These are phyloP conservation scores for Claviceps monticola DNA, from an alignment of 2,329 filamentous ascomycete genomes.

Conservation along the genomic window DNA sequence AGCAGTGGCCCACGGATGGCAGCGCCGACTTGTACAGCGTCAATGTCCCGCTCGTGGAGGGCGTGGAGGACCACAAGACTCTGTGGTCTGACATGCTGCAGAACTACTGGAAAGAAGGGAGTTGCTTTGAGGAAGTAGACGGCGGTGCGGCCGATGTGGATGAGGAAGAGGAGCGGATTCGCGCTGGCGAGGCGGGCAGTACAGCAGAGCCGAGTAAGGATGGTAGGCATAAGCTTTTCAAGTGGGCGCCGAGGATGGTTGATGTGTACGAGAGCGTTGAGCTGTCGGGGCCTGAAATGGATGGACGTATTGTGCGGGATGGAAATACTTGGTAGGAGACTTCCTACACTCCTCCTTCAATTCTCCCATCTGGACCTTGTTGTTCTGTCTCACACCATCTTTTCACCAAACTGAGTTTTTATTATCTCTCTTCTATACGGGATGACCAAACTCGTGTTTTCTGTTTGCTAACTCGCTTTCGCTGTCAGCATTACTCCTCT, in stretches of 20 bases:
- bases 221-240: conserved; percentile 77
- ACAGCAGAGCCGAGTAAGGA: conserved; percentile 15
- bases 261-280: conserved; percentile 86
- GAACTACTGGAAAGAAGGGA: conserved; percentile 76
- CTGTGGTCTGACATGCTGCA: conserved; percentile 79
- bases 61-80: conserved; percentile 56
- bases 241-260: conserved; percentile 78
- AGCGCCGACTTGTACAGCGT: conserved; percentile 76
- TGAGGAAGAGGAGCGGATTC: conserved; percentile 59
- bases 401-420: no score
- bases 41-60: conserved; percentile 75
- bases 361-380: background rate
- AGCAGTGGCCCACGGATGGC: conserved; percentile 54
- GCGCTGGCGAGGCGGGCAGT: conserved; percentile 39
- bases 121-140: conserved; percentile 73
- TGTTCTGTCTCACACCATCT: background rate
- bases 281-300: conserved; percentile 63
- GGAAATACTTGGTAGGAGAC: conserved; percentile 63
- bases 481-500: conserved; percentile 65
- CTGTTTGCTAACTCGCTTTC: background rate
- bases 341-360: background rate
- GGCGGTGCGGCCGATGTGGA: conserved; percentile 49
- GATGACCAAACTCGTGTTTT: background rate
- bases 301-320: conserved; percentile 85
- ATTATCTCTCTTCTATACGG: no score